Conservation (phyloP, 2,329 filamentous ascomycete genomes). For the Cordyceps militaris region DNA sequence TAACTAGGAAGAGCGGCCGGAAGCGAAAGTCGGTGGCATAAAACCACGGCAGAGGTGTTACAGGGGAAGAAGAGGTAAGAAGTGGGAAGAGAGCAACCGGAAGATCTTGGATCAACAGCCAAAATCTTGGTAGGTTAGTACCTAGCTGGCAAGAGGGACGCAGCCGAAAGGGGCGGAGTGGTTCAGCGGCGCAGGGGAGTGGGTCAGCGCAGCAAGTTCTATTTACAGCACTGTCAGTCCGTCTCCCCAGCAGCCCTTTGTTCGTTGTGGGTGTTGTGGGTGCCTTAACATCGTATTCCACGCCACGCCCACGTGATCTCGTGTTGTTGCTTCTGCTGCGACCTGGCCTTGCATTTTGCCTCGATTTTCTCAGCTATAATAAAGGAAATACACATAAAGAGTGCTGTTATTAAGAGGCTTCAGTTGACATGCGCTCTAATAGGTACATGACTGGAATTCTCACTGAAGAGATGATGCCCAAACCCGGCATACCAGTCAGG, state of each 20-base stretch:
- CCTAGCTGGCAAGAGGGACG: neutral
- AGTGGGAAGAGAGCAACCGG: neutral
- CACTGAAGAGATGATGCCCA: neutral
- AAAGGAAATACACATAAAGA: neutral
- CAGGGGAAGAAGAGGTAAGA: neutral
- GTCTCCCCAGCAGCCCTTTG: neutral
- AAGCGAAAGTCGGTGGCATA: constrained; percentile 7
- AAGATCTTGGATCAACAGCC: constrained; percentile 1
- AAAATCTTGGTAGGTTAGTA: neutral
- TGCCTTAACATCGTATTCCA: constrained; percentile 1
- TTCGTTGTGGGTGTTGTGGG: neutral
- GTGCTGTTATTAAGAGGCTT: neutral
- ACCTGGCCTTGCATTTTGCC: neutral
- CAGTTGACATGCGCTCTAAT: neutral
- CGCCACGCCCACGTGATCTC: constrained; percentile 14
- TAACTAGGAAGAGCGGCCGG: neutral
- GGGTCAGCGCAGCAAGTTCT: neutral
- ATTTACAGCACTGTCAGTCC: neutral
- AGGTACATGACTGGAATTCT: neutral
- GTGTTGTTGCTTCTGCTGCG: constrained; percentile 8
- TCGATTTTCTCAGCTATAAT: neutral
- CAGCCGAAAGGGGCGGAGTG: constrained; percentile 8
- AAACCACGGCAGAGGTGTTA: neutral
- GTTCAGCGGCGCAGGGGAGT: neutral
- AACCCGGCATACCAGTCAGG: neutral